These are phyloP conservation scores for Phytophthora tentaculata DNA, from an alignment of 352 stramenopile genomes.

Conservation along the genomic window DNA sequence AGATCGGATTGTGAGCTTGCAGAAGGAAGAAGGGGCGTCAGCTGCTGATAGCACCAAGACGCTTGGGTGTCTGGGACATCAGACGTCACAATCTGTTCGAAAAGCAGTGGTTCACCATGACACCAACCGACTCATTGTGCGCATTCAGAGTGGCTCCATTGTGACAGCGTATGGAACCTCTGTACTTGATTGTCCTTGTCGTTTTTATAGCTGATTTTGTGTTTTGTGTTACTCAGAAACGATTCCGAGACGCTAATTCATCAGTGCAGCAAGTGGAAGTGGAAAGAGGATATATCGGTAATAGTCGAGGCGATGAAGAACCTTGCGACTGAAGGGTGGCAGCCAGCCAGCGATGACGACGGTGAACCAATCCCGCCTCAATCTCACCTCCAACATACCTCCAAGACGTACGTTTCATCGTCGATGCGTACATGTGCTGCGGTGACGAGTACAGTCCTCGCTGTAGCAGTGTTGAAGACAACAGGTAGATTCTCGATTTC, in stretches of 20 bases:
- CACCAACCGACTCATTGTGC: conserved; percentile 62
- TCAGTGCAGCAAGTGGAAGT: conserved; percentile 84
- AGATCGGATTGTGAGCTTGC: conserved; percentile 22
- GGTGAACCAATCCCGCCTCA: conserved; percentile 44
- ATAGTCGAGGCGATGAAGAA: conserved; percentile 66
- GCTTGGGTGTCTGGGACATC: conserved; percentile 61
- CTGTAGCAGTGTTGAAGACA: no score
- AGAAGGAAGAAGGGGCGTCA: conserved; percentile 22
- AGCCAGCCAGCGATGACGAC: conserved; percentile 12
- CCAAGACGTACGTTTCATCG: conserved; percentile 71
- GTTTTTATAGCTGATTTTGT: not conserved
- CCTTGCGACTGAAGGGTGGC: conserved; percentile 56
- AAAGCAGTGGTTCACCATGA: conserved; percentile 77
- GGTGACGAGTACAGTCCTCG: conserved; percentile 67
- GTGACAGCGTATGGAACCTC: conserved; percentile 58
- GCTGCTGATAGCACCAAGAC: conserved; percentile 42
- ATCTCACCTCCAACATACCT: conserved; percentile 60
- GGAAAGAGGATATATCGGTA: conserved; percentile 71
- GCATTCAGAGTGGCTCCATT: conserved; percentile 47
- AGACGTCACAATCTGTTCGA: conserved; percentile 70
- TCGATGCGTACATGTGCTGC: conserved; percentile 80
- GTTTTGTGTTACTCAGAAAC: conserved; percentile 41
- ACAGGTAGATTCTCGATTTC: no score
- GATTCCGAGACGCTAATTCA: conserved; percentile 87
- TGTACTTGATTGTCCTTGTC: not conserved